Base-by-base conservation (phyloP, 306 rosid genomes). In the Vicia sativa region DNA sequence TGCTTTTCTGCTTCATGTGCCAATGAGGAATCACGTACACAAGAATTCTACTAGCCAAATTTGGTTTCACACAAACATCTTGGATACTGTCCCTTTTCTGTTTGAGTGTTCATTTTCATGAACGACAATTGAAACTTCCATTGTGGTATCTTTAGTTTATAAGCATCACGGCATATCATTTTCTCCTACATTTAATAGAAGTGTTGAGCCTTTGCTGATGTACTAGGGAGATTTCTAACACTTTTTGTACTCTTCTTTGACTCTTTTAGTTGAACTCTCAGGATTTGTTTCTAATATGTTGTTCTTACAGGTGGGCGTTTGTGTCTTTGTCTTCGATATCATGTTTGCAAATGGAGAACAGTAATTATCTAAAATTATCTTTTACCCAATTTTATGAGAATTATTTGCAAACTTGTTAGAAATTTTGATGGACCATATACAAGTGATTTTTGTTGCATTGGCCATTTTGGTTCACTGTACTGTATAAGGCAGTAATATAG, bases 281-380 rank as follows among this genome's bases (percentile, higher is more conserved):
- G 42, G 42, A 78, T 71, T 26, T 61, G 12, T 60, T 77, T 58
- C 73, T 71, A 44, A 62, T 74, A 11, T 77, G 31, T 66, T 82
- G 70, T 78, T 12, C 48, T 12, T 70, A 84, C 95, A 91, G 97
- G 97, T 89, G 58, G 95, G 82, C 77, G 87, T 91, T 55, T 89
- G 97, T 53, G 54, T 87, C 65, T 91, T 91, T 79, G 90, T 84
- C 76, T 91, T 91, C 14, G 97, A 91, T 76, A 74, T 91, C 86
- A 89, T 91, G 97, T 78, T 91, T 35, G 82, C 89, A 46, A 89
- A 89, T 72, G 96, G 95, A 76, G 79, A 89, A 64, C 87, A 78
- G 97, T 91, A 85, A 87, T 70, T 76, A 58, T 84, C 79, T 50
- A 3, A 11, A 74, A 45, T 79, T 50, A 78, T 48, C 35, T 72